Percentiles rank a stretch among this genome's conserved stretches.
Evolutionary conservation across 306 rosid genomes (phyloP).

Genomic region (Rosa lucieae): DNA sequence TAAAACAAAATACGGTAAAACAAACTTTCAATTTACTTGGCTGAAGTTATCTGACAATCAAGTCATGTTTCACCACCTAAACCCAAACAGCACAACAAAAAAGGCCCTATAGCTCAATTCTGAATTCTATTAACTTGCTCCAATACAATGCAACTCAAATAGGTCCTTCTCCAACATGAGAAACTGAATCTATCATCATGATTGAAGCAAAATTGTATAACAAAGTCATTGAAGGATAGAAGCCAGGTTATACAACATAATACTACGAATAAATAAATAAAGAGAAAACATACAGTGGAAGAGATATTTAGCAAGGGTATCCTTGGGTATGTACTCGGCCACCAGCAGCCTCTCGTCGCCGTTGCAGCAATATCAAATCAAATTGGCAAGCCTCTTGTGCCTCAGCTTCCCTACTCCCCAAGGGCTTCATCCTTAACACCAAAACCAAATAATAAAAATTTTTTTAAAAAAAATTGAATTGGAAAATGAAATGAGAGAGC

Average conservation of each 20-base stretch:
- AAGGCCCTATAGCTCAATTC: neutral
- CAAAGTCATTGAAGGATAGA: neutral
- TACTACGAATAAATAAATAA: neutral
- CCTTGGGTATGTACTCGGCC: slow-evolving; percentile 79
- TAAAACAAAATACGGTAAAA: slow-evolving; percentile 8
- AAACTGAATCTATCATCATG: neutral
- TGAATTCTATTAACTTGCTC: neutral
- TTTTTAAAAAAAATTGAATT: neutral
- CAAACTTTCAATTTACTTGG: neutral
- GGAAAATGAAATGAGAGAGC: slow-evolving; percentile 6
- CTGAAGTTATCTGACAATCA: neutral
- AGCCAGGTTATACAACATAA: neutral
- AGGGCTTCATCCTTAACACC: slow-evolving; percentile 62
- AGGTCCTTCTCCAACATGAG: neutral
- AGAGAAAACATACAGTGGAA: slow-evolving; percentile 55
- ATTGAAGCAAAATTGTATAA: neutral
- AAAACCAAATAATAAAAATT: neutral
- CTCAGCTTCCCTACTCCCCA: slow-evolving; percentile 68
- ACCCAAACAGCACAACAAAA: neutral
- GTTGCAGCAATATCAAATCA: slow-evolving; percentile 84
- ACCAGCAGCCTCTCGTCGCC: slow-evolving; percentile 76
- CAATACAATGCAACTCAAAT: slow-evolving; percentile 8
- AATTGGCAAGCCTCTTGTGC: slow-evolving; percentile 64
- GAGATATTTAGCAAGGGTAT: slow-evolving; percentile 78
- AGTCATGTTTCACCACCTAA: slow-evolving; percentile 39